Evolutionary conservation across 208 protist species (phyloP), one percentile per base, ranked within the genome.

Genomic region (Acanthamoeba sp.): DNA sequence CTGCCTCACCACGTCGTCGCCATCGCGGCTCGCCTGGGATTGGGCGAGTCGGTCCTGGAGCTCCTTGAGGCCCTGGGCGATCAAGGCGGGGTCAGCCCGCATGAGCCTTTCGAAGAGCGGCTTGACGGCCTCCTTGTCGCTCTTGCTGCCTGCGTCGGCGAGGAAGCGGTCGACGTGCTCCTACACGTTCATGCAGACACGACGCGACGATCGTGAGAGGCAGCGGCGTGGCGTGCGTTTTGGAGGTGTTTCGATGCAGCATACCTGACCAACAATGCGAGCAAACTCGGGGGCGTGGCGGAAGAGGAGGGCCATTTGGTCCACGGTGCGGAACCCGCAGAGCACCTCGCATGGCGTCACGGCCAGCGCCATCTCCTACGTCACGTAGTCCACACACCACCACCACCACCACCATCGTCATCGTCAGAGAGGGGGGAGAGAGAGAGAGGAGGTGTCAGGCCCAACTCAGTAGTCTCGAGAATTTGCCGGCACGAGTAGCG

Each of bases 261-360:
- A 55, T 6, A 64, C 59, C 59, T 91, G 85, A 3, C 85, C 85
- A 6, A 71, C 32, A 95, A 96, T 73, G 96, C 95, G 1, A 62
- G 91, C 24, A 48, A 40, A 52, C 42, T 94, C 66, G 55, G 38
- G 32, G 34, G 95, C 64, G 34, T 95, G 27, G 42, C 52, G 24
- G n/a, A 97, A 66, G 55, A 99, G 98, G 24, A 94, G 40, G 16
- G 97, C 93, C 71, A 99, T 98, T 29, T 98, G 98, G 7, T 87
- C 69, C 22, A 99, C 94, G 12, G 96, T 89, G 48, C 99, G 98
- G 96, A 99, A 99, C 62, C 99, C 98, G 95, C 98, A 99, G 27
- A 99, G 97, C 9, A 98, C 98, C 88, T 99, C 97, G 94, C 99
- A 98, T 10, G 96, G 95, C 36, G 98, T 99, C 29, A 99, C 45